phyloP scores from a whole-genome alignment of 2,329 filamentous ascomycete genomes.

The Xylariaceae sp. region DNA sequence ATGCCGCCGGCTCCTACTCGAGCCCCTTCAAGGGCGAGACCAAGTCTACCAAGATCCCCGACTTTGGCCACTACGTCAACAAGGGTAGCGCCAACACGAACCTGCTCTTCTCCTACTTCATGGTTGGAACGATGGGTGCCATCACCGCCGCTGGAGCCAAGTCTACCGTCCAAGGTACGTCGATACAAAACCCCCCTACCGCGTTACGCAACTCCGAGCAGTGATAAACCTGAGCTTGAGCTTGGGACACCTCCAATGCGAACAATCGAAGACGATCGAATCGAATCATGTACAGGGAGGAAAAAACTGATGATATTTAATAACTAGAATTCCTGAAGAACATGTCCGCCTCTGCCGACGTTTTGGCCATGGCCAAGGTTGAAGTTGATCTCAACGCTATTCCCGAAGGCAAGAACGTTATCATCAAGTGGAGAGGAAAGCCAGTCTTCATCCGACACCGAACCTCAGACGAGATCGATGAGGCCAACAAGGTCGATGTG shows the following conservation, averaged over 20 bases:
- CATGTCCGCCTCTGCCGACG: constrained; percentile 98
- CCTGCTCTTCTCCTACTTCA: constrained; percentile 94
- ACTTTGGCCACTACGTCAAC: constrained; percentile 84
- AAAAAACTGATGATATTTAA: constrained; percentile 14
- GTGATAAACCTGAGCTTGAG: too few species aligned
- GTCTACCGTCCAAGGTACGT: constrained; percentile 94
- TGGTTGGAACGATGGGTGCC: constrained; percentile 93
- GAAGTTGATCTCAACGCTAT: constrained; percentile 91
- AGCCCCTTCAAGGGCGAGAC: constrained; percentile 60
- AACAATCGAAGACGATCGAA: too few species aligned
- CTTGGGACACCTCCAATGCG: too few species aligned
- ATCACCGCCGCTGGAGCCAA: constrained; percentile 91
- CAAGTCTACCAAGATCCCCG: constrained; percentile 69
- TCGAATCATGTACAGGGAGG: neutral
- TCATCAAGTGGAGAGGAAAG: constrained; percentile 99
- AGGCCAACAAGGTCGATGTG: constrained; percentile 86
- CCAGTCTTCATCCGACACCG: constrained; percentile 99
- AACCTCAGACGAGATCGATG: constrained; percentile 85
- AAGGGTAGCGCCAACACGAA: constrained; percentile 65
- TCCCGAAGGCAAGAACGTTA: constrained; percentile 99
- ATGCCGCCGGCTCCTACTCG: constrained; percentile 45
- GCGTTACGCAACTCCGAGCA: too few species aligned
- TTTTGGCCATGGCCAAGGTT: constrained; percentile 98
- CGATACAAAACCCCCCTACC: neutral
- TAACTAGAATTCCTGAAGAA: constrained; percentile 93